Evolutionary conservation across 345 rosid species (phyloP).

Genomic region (Noccaea caerulescens): DNA sequence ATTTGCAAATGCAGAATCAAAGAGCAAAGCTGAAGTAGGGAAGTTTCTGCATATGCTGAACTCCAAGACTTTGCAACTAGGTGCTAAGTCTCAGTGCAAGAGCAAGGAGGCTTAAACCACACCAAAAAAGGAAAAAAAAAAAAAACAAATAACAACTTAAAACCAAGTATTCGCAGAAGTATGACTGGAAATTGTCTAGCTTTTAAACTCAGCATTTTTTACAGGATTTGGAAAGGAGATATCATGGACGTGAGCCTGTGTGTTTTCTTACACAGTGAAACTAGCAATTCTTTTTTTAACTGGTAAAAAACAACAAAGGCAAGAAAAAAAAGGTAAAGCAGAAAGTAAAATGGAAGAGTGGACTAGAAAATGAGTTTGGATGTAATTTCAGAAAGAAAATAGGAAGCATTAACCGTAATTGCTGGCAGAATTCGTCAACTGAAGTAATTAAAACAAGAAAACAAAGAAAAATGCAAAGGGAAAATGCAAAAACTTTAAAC

Average conservation of each 20-base stretch:
- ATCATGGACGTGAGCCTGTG: background rate
- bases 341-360: background rate
- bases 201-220: slow-evolving; percentile 7
- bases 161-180: slow-evolving; percentile 4
- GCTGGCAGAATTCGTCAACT: background rate
- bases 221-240: background rate
- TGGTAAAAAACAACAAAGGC: background rate
- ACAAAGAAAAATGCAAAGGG: slow-evolving; percentile 17
- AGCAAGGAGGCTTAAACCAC: slow-evolving; percentile 17
- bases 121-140: background rate
- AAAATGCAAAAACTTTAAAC: slow-evolving; percentile 1
- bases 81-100: slow-evolving; percentile 33
- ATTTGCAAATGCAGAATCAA: slow-evolving; percentile 32
- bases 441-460: slow-evolving; percentile 12
- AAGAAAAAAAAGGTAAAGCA: slow-evolving; percentile 8
- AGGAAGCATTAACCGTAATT: slow-evolving; percentile 1
- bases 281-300: slow-evolving; percentile 10
- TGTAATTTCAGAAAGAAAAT: slow-evolving; percentile 8
- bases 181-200: slow-evolving; percentile 19
- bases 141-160: slow-evolving; percentile 19
- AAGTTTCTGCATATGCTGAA: slow-evolving; percentile 21
- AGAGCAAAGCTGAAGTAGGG: slow-evolving; percentile 41
- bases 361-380: slow-evolving; percentile 22
- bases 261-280: background rate
- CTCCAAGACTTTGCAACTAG: slow-evolving; percentile 42